Percentiles rank a stretch among this genome's conserved stretches.
Evolutionary conservation across 306 rosid species (phyloP).

Genomic region (Spatholobus suberectus): DNA sequence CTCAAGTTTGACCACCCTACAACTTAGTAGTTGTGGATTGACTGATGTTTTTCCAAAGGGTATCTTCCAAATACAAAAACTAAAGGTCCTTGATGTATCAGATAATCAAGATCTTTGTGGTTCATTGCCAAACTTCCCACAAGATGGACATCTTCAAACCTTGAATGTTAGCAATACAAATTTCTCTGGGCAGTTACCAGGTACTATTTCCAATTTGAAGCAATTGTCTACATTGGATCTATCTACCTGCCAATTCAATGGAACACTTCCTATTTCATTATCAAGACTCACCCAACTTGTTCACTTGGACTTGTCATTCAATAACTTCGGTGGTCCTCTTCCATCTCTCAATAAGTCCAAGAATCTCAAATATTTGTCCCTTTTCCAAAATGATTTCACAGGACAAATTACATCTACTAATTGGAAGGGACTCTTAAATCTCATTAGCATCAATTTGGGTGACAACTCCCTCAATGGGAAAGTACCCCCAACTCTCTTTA

Average conservation of each 20-base stretch:
- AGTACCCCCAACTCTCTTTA: neutral
- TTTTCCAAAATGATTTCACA: neutral
- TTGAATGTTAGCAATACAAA: conserved; percentile 15
- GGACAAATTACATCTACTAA: conserved; percentile 31
- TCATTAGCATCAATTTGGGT: neutral
- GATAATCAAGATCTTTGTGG: conserved; percentile 25
- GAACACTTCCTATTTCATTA: conserved; percentile 34
- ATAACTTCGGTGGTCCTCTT: conserved; percentile 34
- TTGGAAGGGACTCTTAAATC: conserved; percentile 3
- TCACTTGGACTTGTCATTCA: conserved; percentile 35
- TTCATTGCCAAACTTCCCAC: conserved; percentile 34
- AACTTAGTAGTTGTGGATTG: conserved; percentile 4
- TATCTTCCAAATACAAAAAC: conserved; percentile 27
- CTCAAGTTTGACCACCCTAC: conserved; percentile 24
- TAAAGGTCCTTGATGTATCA: conserved; percentile 37
- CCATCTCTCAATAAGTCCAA: conserved; percentile 33
- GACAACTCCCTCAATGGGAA: neutral
- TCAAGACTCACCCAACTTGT: conserved; percentile 22
- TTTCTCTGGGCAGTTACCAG: conserved; percentile 38
- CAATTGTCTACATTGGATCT: conserved; percentile 36
- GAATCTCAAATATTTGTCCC: conserved; percentile 18
- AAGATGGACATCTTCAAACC: conserved; percentile 26
- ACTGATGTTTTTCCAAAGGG: conserved; percentile 26
- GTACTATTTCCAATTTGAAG: conserved; percentile 22
- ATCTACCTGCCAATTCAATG: conserved; percentile 22